phyloP scores from a whole-genome alignment of 2,329 filamentous ascomycete genomes.

The Fusarium sp. region DNA sequence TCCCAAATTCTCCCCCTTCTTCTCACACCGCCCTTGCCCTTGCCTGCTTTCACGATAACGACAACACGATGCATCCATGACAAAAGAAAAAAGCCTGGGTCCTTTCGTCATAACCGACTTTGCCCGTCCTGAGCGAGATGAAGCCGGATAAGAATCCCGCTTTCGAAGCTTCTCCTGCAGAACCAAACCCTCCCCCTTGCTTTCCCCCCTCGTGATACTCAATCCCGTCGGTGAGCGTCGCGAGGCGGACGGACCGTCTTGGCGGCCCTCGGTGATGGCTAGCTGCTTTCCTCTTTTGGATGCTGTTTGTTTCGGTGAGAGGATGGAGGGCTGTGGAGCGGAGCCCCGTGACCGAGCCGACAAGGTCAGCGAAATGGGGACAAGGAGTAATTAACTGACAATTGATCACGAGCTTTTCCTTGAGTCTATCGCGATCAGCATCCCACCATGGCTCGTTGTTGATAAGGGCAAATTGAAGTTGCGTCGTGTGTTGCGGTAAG shows the following conservation, averaged over 20 bases:
- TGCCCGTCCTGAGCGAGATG: conserved; percentile 35
- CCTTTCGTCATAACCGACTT: conserved; percentile 26
- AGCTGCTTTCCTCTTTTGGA: neutral
- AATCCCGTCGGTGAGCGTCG: conserved; percentile 16
- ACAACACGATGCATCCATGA: conserved; percentile 22
- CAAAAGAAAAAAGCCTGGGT: neutral
- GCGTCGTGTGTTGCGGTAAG: neutral
- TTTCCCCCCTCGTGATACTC: conserved; percentile 42
- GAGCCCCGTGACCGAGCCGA: neutral
- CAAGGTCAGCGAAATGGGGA: conserved; percentile 8
- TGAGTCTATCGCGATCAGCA: conserved; percentile 39
- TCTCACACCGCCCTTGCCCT: conserved; percentile 41
- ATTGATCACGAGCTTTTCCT: conserved; percentile 8
- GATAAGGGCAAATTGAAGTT: neutral
- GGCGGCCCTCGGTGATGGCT: neutral
- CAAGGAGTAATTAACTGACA: neutral
- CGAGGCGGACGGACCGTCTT: conserved; percentile 8
- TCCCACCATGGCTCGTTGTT: neutral
- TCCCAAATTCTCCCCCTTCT: conserved; percentile 1
- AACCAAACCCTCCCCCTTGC: conserved; percentile 36
- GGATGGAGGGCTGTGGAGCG: conserved; percentile 1
- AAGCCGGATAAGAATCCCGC: conserved; percentile 15
- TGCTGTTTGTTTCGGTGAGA: conserved; percentile 8
- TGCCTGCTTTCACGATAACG: conserved; percentile 32
- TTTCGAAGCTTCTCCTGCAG: conserved; percentile 43